Evolutionary conservation across 2,329 filamentous ascomycete species (phyloP), one percentile per base, ranked within the genome.

Genomic region (Alternaria novae-zelandiae): DNA sequence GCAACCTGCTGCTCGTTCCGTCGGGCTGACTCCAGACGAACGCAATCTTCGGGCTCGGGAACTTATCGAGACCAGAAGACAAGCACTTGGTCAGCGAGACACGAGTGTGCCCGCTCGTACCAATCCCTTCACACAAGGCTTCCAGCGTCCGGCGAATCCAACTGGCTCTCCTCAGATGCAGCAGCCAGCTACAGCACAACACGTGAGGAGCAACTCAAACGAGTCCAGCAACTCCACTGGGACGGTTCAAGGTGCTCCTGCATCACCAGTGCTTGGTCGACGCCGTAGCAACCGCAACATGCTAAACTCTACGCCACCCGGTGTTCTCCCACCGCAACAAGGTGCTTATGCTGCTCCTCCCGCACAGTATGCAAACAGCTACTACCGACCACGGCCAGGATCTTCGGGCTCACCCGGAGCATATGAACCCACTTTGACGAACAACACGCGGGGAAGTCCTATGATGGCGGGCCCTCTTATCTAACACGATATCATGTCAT

Each of bases 231-330:
- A 65, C 30, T 79, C 77, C n/a, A 69, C 76, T 4, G 68, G 72
- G 13, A 76, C 74, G 6, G 64, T 71, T n/a, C 71, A 72, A 45
- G 67, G 63, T 45, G 66, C 64, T 30, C 68, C 74, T 15, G 57
- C 74, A 23, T 76, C 76, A 13, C 74, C 78, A 36, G 70, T 65
- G 17, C 70, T 80, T 11, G 66, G 66, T 30, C 72, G 78, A 20
- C 71, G 78, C 46, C 74, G 76, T 57, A 80, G 78, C 69, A 79
- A 71, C 54, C 78, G 78, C 44, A 78, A 74, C 55, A 76, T 78
- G 46, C 70, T 70, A 12, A 71, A 66, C 21, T 68, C 67, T 11
- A 65, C 72, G 30, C 68, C 73, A 25, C 65, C 75, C 2, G 69
- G 74, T 2, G 69, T 66, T 21, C 47, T 74, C 12, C 64, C 73